Conservation (phyloP, 768 basidiomycete genomes). For the Lactarius tabidus region DNA sequence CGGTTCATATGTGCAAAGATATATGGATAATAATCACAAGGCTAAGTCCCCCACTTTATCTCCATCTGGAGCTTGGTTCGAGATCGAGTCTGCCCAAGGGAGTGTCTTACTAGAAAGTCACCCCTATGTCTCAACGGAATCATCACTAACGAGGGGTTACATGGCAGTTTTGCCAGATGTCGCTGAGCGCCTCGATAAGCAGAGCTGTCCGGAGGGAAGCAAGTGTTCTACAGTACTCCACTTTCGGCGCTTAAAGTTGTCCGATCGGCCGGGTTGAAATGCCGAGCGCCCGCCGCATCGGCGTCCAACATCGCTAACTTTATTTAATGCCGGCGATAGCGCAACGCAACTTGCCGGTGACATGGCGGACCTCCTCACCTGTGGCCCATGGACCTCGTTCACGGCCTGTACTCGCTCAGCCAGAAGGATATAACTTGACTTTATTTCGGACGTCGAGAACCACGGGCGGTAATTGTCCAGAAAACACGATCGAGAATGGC, state of each 20-base stretch:
- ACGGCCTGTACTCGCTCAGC: not conserved
- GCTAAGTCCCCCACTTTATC: not conserved
- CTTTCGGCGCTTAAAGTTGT: not conserved
- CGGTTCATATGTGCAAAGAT: not conserved
- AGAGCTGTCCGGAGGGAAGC: too few relatives aligned
- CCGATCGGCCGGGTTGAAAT: not conserved
- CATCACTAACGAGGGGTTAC: too few relatives aligned
- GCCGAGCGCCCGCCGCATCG: not conserved
- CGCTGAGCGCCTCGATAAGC: too few relatives aligned
- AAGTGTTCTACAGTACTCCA: too few relatives aligned
- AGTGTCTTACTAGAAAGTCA: too few relatives aligned
- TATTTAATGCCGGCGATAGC: not conserved
- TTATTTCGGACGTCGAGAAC: not conserved
- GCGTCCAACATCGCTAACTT: not conserved
- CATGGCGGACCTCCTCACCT: not conserved
- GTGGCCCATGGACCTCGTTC: not conserved
- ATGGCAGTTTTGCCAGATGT: too few relatives aligned
- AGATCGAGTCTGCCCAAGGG: too few relatives aligned
- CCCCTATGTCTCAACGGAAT: too few relatives aligned
- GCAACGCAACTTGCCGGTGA: not conserved
- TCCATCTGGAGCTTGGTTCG: not conserved
- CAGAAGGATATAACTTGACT: not conserved
- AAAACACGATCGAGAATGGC: not conserved
- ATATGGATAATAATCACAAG: not conserved
- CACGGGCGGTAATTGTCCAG: not conserved